Evolutionary conservation across 352 stramenopile genomes (phyloP), one percentile per base, ranked within the genome.

Genomic region (Globisporangium alternatum): DNA sequence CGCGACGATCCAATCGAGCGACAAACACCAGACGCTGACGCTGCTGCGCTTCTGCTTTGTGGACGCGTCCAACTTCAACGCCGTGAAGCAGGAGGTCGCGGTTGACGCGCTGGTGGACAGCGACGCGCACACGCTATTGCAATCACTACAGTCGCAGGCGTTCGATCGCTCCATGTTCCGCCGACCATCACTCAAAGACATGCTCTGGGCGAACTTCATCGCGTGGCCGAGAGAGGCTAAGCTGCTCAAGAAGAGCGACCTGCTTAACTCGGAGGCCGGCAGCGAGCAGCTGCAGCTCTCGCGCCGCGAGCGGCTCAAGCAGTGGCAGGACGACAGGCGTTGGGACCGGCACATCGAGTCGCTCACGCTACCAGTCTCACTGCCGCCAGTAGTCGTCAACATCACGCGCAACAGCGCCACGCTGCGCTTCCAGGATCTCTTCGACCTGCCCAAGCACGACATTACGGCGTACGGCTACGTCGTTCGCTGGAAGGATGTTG

Each of bases 11-110:
- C 66, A 56, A 10, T 33, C 61, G 22, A 25, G 31, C 49, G n/a
- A 64, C 54, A 2, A 49, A 2, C 10, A 9, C 8, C 52, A 60
- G 12, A 52, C 59, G 37, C 7, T 70, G 13, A 45, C 81, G 9
- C 60, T 86, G 19, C 67, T 95, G 17, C 80, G 79, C 12, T 91
- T 93, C 51, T 94, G 86, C 67, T 86, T 77, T 56, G 77, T 79
- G 6, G 83, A 95, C 60, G 86, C 83, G 4, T 83, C 82, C n/a
- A 95, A 95, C 60, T 65, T 92, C 39, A 89, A 91, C 58, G 55
- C 64, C 22, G 81, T 91, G 28, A 89, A 88, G 51, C 64, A 88
- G 64, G 71, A 75, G 35, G 63, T 85, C 4, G 64, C 67, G 1
- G 44, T 86, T 6, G 72, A 89, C 35, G 78, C 72, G 8, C 69